Percentiles rank a stretch among this genome's conserved stretches.
Evolutionary conservation across 306 rosid species (phyloP).

Genomic region (Mimosa bimucronata): DNA sequence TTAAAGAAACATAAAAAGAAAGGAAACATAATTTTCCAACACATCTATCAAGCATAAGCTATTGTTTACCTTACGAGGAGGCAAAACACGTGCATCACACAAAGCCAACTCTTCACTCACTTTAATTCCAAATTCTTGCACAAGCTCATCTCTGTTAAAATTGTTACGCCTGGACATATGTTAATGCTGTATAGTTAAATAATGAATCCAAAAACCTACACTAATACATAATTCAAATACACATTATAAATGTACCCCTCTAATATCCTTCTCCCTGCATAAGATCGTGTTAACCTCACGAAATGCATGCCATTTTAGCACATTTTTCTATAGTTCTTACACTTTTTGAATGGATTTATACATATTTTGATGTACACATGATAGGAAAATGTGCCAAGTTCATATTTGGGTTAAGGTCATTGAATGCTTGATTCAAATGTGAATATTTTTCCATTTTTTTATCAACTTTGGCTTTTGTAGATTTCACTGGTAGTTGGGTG

Average conservation of each 20-base stretch:
- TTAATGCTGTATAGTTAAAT: not conserved
- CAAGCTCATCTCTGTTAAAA: conserved; percentile 35
- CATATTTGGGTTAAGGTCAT: too few species aligned
- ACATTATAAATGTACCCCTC: conserved; percentile 34
- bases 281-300: too few species aligned
- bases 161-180: conserved; percentile 44
- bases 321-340: too few species aligned
- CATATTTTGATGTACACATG: too few species aligned
- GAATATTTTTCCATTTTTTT: too few species aligned
- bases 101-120: conserved; percentile 32
- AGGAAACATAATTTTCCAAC: not conserved
- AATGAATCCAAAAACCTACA: not conserved
- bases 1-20: not conserved
- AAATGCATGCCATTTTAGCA: too few species aligned
- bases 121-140: conserved; percentile 50
- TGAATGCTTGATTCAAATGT: too few species aligned
- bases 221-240: not conserved
- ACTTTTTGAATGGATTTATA: too few species aligned
- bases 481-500: too few species aligned
- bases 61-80: conserved; percentile 59
- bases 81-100: conserved; percentile 70
- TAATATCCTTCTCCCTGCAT: conserved; percentile 19
- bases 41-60: not conserved
- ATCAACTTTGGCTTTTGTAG: too few species aligned
- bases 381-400: too few species aligned